Conservation (phyloP, 495 filamentous ascomycete species). For the Penicillium coffeae region DNA sequence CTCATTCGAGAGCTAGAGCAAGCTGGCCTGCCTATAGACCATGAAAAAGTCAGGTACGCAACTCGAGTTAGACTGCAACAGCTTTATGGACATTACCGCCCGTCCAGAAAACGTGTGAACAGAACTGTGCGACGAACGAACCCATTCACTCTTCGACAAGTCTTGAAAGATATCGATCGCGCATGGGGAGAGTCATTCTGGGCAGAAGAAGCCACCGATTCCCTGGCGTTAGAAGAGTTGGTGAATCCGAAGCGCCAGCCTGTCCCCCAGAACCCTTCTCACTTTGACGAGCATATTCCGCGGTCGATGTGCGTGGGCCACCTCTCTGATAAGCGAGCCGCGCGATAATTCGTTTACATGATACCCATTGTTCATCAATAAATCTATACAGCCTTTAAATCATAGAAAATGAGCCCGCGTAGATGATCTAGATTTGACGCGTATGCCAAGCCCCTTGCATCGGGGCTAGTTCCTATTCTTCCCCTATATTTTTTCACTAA, state of each 20-base stretch:
- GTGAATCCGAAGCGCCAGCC: slow-evolving; percentile 22
- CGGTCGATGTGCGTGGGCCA: neutral
- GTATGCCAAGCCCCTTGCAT: neutral
- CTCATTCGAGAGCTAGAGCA: slow-evolving; percentile 48
- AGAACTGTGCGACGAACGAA: slow-evolving; percentile 35
- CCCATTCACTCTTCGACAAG: slow-evolving; percentile 26
- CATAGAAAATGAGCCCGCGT: too few species aligned
- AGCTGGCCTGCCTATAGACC: slow-evolving; percentile 43
- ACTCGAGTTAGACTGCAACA: slow-evolving; percentile 47
- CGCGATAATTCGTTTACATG: too few species aligned
- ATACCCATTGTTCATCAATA: too few species aligned
- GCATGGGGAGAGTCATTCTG: slow-evolving; percentile 36
- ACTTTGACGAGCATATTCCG: slow-evolving; percentile 4
- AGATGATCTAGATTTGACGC: neutral
- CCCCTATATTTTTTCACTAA: too few species aligned
- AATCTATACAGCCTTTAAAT: too few species aligned
- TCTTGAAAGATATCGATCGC: slow-evolving; percentile 28
- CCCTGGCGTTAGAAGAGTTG: slow-evolving; percentile 6
- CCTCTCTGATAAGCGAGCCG: neutral
- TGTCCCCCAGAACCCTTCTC: slow-evolving; percentile 12
- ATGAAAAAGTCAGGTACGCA: slow-evolving; percentile 32
- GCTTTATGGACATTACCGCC: slow-evolving; percentile 40
- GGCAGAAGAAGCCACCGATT: slow-evolving; percentile 9
- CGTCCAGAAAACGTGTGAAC: slow-evolving; percentile 30
- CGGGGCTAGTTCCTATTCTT: too few species aligned